Percentiles rank a stretch among this genome's conserved stretches.
Evolutionary conservation across 352 stramenopile species (phyloP).

Genomic region (Globisporangium cederbergense): DNA sequence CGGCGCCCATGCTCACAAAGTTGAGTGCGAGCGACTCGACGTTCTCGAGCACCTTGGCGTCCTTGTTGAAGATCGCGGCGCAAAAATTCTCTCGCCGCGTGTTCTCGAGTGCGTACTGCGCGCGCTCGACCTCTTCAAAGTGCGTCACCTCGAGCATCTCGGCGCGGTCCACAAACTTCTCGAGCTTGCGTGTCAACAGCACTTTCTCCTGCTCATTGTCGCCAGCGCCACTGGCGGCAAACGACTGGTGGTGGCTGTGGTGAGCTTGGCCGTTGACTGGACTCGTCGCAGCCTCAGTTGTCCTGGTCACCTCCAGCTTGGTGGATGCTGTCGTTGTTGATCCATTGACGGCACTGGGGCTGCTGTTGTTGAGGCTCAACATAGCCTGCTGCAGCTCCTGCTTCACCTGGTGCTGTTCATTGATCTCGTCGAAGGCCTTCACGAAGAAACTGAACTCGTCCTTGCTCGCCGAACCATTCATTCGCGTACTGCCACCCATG

Average conservation of each 20-base stretch:
- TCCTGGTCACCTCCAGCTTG: constrained; percentile 3
- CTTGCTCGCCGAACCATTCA: constrained; percentile 20
- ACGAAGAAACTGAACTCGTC: constrained; percentile 71
- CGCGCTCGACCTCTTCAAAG: constrained; percentile 65
- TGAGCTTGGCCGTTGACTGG: not conserved
- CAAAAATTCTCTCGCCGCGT: constrained; percentile 63
- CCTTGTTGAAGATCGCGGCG: constrained; percentile 47
- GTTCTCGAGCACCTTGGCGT: constrained; percentile 55
- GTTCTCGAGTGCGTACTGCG: constrained; percentile 68
- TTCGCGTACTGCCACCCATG: not conserved
- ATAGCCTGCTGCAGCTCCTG: constrained; percentile 46
- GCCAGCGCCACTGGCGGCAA: not conserved
- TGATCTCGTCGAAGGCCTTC: constrained; percentile 62
- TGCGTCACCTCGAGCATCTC: constrained; percentile 72
- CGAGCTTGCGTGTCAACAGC: constrained; percentile 44
- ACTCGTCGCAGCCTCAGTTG: not conserved
- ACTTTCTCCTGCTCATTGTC: constrained; percentile 14
- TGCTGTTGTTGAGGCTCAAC: constrained; percentile 23
- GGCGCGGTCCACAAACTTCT: constrained; percentile 58
- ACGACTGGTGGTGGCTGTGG: not conserved
- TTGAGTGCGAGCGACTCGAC: constrained; percentile 59
- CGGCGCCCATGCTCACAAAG: constrained; percentile 61
- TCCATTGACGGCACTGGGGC: constrained; percentile 24
- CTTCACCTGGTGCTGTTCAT: constrained; percentile 51
- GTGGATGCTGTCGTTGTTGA: constrained; percentile 20